phyloP scores from a whole-genome alignment of 441 rosid species.

The Pelargonium fulgidum region DNA sequence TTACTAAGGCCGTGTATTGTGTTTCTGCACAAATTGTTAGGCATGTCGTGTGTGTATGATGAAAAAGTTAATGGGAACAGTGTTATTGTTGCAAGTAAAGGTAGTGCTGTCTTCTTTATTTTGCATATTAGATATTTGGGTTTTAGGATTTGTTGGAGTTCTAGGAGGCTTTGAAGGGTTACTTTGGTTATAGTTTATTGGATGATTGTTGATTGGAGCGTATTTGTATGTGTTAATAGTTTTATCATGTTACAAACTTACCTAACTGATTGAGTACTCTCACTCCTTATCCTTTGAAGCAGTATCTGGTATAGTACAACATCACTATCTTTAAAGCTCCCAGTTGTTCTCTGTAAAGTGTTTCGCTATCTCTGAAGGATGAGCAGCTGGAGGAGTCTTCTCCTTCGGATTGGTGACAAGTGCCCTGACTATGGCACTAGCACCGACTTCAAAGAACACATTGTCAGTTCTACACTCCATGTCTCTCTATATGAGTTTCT shows the following conservation, averaged over 20 bases:
- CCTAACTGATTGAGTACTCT: background rate
- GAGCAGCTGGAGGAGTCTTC: slow-evolving; percentile 84
- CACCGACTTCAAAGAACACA: slow-evolving; percentile 78
- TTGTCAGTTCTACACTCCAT: slow-evolving; percentile 34
- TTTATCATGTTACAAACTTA: background rate
- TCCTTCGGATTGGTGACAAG: slow-evolving; percentile 89
- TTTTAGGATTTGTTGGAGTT: background rate
- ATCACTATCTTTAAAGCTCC: background rate
- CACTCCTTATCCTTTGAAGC: slow-evolving; percentile 2
- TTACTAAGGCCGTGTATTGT: too few species aligned
- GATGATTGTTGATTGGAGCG: too few species aligned
- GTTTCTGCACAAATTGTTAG: too few species aligned
- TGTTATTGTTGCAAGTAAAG: too few species aligned
- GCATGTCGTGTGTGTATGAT: too few species aligned
- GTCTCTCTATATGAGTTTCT: slow-evolving; percentile 11
- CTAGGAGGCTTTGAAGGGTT: background rate
- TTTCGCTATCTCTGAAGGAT: slow-evolving; percentile 23
- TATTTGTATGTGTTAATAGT: background rate
- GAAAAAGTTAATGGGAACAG: too few species aligned
- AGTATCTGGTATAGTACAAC: background rate
- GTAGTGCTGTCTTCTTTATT: too few species aligned
- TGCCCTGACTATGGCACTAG: slow-evolving; percentile 68
- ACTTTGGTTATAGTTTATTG: too few species aligned
- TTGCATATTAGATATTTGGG: too few species aligned
- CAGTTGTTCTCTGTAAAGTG: background rate